Base-by-base conservation (phyloP, 225 moss, liverwort and hornwort species). In the Pleurozium schreberi region DNA sequence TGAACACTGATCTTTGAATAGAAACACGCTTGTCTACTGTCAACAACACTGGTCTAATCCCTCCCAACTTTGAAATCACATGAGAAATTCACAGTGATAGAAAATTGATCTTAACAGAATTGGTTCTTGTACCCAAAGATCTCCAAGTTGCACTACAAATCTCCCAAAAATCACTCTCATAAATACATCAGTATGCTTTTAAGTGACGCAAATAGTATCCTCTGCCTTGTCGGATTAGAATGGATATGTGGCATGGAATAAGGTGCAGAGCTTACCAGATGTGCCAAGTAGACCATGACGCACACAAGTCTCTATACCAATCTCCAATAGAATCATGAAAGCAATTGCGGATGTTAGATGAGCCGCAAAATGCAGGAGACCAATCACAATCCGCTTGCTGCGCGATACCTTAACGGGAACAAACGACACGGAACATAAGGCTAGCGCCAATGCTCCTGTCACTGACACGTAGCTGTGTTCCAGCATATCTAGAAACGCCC, bases 401-500 rank as follows among this genome's bases (percentile, higher is more conserved):
- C 96, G 93, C 52, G 99, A 99, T 60, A 97, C 99, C 90, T 97
- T 99, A 17, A 96, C 96, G 60, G 99, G 99, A 82, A 99, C 99
- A 92, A 99, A 99, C 50, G 87, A 80, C 90, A 96, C 93, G 58
- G 94, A 96, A 64, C 93, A 89, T 18, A 92, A 88, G 60, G 93
- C 92, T 40, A 97, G 91, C 77, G 62, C 90, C 86, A 95, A 86
- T 83, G 96, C 95, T 83, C 96, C 99, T 84, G 94, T 89, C 61
- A 95, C 93, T 82, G 99, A 99, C 81, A 99, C 93, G 84, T 99
- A 99, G 79, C 97, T 96, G 80, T 96, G 94, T 89, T 96, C 97
- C 91, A 99, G 85, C 96, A 97, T 99, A 87, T 97, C 95, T 80
- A 99, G 67, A 61, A 99, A 99, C 69, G 97, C 96, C 89, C 95